phyloP scores from a whole-genome alignment of 139 green algal genomes.

The Micractinium conductrix region DNA sequence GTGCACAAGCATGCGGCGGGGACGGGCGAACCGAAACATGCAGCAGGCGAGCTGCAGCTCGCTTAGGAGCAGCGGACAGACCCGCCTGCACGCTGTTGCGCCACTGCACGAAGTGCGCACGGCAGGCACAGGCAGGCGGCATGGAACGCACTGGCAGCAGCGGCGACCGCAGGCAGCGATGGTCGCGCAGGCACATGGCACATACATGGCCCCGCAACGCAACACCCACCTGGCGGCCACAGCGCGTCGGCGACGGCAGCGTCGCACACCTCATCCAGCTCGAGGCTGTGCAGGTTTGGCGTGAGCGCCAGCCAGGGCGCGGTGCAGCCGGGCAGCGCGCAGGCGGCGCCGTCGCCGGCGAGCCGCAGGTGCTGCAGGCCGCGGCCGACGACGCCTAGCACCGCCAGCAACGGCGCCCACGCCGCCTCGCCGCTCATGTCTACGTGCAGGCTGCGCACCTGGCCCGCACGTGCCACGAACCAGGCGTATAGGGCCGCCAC shows the following conservation, averaged over 20 bases:
- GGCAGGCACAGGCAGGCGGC: no score
- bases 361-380: constrained; percentile 20
- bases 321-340: constrained; percentile 3
- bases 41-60: no score
- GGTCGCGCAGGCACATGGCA: no score
- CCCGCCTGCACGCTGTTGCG: no score
- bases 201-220: no score
- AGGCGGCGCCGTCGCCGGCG: constrained; percentile 1
- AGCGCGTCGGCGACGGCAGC: constrained; percentile 1
- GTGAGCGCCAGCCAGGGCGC: constrained; percentile 26
- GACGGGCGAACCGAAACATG: no score
- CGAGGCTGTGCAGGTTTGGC: constrained; percentile 23
- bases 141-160: not conserved
- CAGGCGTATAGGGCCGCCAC: not conserved
- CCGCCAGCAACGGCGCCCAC: not conserved
- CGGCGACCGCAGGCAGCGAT: not conserved
- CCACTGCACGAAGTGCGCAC: no score
- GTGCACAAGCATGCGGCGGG: not conserved
- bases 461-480: constrained; percentile 7
- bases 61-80: no score
- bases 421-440: not conserved
- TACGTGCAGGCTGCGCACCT: constrained; percentile 31
- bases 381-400: constrained; percentile 27
- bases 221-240: constrained; percentile 2
- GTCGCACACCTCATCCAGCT: constrained; percentile 26